Conservation (phyloP, 805 yeast species). For the Ogataea wickerhamii region DNA sequence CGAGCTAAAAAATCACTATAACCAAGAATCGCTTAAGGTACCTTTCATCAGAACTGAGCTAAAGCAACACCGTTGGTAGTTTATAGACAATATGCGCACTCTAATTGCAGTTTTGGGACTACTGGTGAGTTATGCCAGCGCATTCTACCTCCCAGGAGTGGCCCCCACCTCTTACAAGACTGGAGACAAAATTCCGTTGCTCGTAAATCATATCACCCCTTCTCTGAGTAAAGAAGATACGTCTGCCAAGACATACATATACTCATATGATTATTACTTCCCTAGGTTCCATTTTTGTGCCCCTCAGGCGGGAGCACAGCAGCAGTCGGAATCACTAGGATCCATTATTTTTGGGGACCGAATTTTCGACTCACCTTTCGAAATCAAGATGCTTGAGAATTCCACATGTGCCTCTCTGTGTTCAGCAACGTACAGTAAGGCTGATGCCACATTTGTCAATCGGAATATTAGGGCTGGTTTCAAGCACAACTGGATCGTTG, state of each 20-base stretch:
- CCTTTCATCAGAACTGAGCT: too few species aligned
- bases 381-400: constrained; percentile 71
- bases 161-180: constrained; percentile 86
- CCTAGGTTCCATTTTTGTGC: constrained; percentile 78
- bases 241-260: constrained; percentile 52
- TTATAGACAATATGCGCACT: too few species aligned
- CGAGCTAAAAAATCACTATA: too few species aligned
- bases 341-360: constrained; percentile 94
- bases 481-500: constrained; percentile 87
- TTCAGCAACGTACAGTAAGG: constrained; percentile 50
- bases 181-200: constrained; percentile 69
- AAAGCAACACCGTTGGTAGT: too few species aligned
- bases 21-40: too few species aligned
- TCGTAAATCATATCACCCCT: constrained; percentile 91
- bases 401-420: constrained; percentile 70
- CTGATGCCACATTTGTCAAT: constrained; percentile 73
- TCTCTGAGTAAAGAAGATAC: constrained; percentile 44
- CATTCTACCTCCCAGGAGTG: constrained; percentile 91
- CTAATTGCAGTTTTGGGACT: neutral
- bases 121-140: constrained; percentile 31
- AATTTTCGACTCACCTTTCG: constrained; percentile 88
- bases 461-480: constrained; percentile 79
- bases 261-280: constrained; percentile 80
- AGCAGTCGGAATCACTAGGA: constrained; percentile 87
- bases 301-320: constrained; percentile 62